phyloP scores from a whole-genome alignment of 2,329 filamentous ascomycete genomes.

The Penicillium sp. region DNA sequence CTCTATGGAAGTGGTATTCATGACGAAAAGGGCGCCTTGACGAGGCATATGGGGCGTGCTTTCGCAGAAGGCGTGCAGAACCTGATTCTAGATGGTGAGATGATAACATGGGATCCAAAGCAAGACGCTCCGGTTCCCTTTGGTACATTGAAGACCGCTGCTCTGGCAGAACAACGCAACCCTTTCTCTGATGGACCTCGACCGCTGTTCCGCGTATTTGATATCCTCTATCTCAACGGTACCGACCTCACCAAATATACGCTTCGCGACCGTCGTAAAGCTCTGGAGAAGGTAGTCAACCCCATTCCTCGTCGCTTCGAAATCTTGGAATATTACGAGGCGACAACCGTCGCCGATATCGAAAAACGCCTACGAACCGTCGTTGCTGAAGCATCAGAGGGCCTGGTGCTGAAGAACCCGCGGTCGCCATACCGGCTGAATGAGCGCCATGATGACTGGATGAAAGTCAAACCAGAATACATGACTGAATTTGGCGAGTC shows the following conservation, averaged over 20 bases:
- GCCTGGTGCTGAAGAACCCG: constrained; percentile 89
- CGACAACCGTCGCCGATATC: constrained; percentile 63
- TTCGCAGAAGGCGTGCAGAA: constrained; percentile 74
- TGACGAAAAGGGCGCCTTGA: constrained; percentile 70
- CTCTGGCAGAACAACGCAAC: constrained; percentile 70
- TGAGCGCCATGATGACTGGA: constrained; percentile 90
- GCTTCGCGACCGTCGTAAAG: constrained; percentile 70
- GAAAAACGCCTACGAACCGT: constrained; percentile 75
- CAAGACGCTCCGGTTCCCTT: constrained; percentile 81
- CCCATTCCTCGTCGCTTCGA: constrained; percentile 72
- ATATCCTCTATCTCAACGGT: constrained; percentile 84
- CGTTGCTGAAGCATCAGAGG: constrained; percentile 80
- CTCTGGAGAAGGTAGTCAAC: constrained; percentile 65
- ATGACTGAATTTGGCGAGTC: constrained; percentile 95
- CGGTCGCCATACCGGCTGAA: constrained; percentile 80
- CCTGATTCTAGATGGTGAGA: constrained; percentile 91
- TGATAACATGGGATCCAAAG: constrained; percentile 95
- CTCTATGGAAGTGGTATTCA: constrained; percentile 75
- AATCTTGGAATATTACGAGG: constrained; percentile 66
- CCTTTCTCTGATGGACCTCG: constrained; percentile 60
- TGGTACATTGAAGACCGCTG: constrained; percentile 87
- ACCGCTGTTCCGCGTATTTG: constrained; percentile 80
- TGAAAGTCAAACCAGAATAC: constrained; percentile 98
- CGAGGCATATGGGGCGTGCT: constrained; percentile 68
- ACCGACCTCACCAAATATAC: constrained; percentile 73